A percentile compares a stretch with the other conserved stretches of the same genome.
phyloP scores from a whole-genome alignment of 2,329 filamentous ascomycete species.

The Tolypocladium album region DNA sequence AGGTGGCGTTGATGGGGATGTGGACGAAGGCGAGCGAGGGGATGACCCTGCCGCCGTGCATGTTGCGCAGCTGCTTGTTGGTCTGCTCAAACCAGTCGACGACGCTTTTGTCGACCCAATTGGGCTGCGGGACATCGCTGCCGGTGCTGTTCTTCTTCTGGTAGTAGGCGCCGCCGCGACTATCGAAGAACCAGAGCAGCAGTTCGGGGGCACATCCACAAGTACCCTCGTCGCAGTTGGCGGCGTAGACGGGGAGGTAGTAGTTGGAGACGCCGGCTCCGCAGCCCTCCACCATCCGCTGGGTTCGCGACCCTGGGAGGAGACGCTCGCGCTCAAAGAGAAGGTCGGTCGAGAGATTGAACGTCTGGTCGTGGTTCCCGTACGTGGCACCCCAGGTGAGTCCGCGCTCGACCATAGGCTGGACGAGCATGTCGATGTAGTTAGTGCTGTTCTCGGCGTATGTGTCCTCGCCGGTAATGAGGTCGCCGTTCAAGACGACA shows the following conservation, averaged over 20 bases:
- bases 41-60: slow-evolving; percentile 20
- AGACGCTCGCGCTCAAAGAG: slow-evolving; percentile 30
- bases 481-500: slow-evolving; percentile 60
- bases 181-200: slow-evolving; percentile 66
- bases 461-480: slow-evolving; percentile 58
- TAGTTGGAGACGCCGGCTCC: slow-evolving; percentile 35
- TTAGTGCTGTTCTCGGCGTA: slow-evolving; percentile 40
- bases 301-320: slow-evolving; percentile 27
- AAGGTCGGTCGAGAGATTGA: slow-evolving; percentile 39
- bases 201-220: slow-evolving; percentile 24
- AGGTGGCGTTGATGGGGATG: slow-evolving; percentile 33
- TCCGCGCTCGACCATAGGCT: slow-evolving; percentile 41
- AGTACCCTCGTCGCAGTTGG: slow-evolving; percentile 17
- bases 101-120: slow-evolving; percentile 34
- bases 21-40: slow-evolving; percentile 39
- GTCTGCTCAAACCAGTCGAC: slow-evolving; percentile 32
- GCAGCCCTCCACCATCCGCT: slow-evolving; percentile 24
- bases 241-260: slow-evolving; percentile 31
- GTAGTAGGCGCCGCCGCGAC: slow-evolving; percentile 45
- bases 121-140: slow-evolving; percentile 25
- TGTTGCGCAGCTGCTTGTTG: slow-evolving; percentile 14
- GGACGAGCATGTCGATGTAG: slow-evolving; percentile 49
- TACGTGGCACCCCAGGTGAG: slow-evolving; percentile 59
- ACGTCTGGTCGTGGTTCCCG: slow-evolving; percentile 58
- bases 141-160: slow-evolving; percentile 25